Percentiles rank a stretch among this genome's conserved stretches.
Evolutionary conservation across 2,329 filamentous ascomycete species (phyloP).

Genomic region (Pezicula radicicola): DNA sequence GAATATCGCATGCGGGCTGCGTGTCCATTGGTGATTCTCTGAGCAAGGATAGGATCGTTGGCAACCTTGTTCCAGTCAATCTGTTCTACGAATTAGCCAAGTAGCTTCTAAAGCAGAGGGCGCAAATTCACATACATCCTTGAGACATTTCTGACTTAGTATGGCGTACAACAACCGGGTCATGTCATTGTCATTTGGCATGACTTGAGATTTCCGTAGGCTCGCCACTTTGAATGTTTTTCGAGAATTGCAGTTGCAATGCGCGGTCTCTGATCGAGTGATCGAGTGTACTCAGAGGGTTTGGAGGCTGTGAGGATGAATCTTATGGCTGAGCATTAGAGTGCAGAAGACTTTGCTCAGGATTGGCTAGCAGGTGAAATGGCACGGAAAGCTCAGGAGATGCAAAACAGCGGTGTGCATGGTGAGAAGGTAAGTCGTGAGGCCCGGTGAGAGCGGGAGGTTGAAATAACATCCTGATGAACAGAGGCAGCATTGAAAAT

Average conservation of each 20-base stretch:
- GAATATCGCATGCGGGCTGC: constrained; percentile 55
- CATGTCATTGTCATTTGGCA: constrained; percentile 45
- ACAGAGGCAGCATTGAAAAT: constrained; percentile 10
- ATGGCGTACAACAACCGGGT: constrained; percentile 52
- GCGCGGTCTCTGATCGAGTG: background rate
- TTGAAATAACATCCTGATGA: constrained; percentile 15
- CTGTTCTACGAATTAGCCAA: constrained; percentile 26
- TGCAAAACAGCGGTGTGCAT: constrained; percentile 18
- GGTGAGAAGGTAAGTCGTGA: constrained; percentile 12
- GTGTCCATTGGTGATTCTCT: constrained; percentile 52
- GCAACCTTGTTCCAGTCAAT: constrained; percentile 52
- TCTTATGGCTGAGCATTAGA: background rate
- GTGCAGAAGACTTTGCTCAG: background rate
- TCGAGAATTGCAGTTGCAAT: background rate
- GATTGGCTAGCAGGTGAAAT: constrained; percentile 1
- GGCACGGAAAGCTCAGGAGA: constrained; percentile 1
- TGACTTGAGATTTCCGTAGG: constrained; percentile 32
- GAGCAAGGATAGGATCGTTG: constrained; percentile 27
- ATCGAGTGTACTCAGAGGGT: background rate
- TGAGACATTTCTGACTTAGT: constrained; percentile 51
- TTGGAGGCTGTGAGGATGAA: background rate
- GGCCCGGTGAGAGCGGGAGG: constrained; percentile 8
- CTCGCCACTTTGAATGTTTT: constrained; percentile 20
- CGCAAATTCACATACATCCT: constrained; percentile 36
- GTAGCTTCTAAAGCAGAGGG: background rate